A percentile compares a stretch with the other conserved stretches of the same genome.
phyloP scores from a whole-genome alignment of 2,329 filamentous ascomycete genomes.

The Fusarium temperatum region DNA sequence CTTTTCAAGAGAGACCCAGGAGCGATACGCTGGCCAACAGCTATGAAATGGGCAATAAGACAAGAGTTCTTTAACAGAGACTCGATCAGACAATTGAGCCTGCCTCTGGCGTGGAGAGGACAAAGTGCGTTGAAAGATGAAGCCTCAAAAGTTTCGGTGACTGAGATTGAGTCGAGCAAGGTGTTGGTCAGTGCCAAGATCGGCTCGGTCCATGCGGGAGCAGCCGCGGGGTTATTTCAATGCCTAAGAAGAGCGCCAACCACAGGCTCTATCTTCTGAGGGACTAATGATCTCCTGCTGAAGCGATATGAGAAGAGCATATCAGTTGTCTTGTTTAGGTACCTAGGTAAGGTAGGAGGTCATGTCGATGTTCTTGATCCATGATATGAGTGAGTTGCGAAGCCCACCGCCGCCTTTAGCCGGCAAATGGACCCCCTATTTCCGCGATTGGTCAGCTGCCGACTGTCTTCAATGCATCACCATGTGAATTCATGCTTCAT shows the following conservation, averaged over 20 bases:
- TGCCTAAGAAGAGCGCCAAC: background rate
- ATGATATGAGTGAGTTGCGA: conserved; percentile 9
- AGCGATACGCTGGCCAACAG: background rate
- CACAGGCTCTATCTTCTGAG: background rate
- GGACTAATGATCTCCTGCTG: background rate
- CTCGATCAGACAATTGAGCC: background rate
- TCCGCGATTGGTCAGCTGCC: conserved; percentile 6
- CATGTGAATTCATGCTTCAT: background rate
- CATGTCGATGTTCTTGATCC: background rate
- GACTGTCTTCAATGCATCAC: conserved; percentile 5
- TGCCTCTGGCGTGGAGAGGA: background rate
- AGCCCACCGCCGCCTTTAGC: conserved; percentile 8
- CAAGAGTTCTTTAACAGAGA: background rate
- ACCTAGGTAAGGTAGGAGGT: background rate
- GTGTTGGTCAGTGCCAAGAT: conserved; percentile 22
- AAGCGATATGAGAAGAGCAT: background rate
- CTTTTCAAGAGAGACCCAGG: background rate
- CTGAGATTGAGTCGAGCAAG: background rate
- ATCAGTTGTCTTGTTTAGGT: background rate
- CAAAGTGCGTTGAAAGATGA: conserved; percentile 4
- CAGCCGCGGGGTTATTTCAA: conserved; percentile 25
- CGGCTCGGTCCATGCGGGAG: conserved; percentile 34
- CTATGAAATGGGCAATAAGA: background rate
- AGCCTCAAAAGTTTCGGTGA: conserved; percentile 28
- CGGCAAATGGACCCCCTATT: background rate